These are phyloP conservation scores for Penicillium verhagenii DNA, from an alignment of 495 filamentous ascomycete genomes.

Conservation along the genomic window DNA sequence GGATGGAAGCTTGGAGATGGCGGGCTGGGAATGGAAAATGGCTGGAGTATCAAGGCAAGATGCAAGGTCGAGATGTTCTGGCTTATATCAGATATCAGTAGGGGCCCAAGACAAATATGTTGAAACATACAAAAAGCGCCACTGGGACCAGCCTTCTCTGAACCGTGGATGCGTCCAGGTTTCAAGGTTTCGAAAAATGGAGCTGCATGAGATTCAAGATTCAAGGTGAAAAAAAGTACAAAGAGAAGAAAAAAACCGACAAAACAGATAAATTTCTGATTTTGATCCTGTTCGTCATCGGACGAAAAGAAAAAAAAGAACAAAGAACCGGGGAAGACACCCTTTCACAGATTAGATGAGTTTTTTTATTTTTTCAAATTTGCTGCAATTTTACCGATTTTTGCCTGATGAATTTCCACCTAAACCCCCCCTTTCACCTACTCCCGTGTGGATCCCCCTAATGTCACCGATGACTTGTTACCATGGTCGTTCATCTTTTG, in stretches of 20 bases:
- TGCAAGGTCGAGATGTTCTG: background rate
- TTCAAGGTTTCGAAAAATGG: background rate
- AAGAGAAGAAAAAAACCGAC: background rate
- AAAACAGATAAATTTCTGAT: too few species aligned
- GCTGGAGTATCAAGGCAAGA: constrained; percentile 3
- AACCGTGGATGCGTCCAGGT: background rate
- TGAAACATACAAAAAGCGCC: background rate
- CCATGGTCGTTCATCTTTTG: background rate
- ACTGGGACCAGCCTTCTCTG: background rate
- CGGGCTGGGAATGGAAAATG: background rate
- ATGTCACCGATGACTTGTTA: background rate
- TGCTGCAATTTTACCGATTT: background rate
- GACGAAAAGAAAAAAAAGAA: too few species aligned
- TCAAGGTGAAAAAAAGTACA: background rate
- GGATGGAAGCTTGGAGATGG: too few species aligned
- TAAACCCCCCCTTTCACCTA: background rate
- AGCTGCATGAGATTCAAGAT: too few species aligned
- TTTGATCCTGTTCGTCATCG: too few species aligned
- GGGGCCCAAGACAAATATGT: background rate
- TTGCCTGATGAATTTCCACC: background rate
- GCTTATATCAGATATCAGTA: background rate
- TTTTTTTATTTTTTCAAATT: background rate
- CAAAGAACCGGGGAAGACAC: background rate
- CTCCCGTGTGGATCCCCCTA: background rate
- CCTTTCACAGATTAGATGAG: background rate